phyloP scores from a whole-genome alignment of 2,329 filamentous ascomycete species.

The Coleophoma crateriformis region DNA sequence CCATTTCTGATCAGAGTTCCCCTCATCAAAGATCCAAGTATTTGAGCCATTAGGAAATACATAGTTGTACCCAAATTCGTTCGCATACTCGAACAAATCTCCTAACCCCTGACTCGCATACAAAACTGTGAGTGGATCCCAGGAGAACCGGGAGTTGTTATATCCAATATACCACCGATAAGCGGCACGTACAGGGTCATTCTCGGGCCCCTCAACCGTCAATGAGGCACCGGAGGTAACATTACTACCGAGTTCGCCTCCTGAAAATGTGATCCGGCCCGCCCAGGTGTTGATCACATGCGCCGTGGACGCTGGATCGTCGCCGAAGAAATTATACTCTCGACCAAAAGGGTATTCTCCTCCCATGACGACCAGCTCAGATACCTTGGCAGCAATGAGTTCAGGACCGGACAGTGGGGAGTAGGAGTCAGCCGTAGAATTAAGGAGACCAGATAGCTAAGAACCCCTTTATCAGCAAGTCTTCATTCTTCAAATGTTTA shows the following conservation, averaged over 20 bases:
- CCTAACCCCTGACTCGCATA: constrained; percentile 33
- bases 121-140: constrained; percentile 36
- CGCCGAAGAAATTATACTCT: constrained; percentile 44
- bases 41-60: constrained; percentile 35
- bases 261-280: constrained; percentile 34
- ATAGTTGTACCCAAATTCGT: constrained; percentile 34
- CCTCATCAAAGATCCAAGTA: constrained; percentile 33
- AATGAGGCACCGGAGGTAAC: constrained; percentile 34
- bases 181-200: constrained; percentile 31
- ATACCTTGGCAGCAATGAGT: constrained; percentile 38
- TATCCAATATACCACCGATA: constrained; percentile 35
- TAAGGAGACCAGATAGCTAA: constrained; percentile 37
- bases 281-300: constrained; percentile 42
- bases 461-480: too few species aligned
- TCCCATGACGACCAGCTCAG: constrained; percentile 46
- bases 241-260: constrained; percentile 35
- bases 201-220: constrained; percentile 22
- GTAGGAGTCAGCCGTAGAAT: constrained; percentile 34
- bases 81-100: constrained; percentile 30
- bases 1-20: constrained; percentile 33
- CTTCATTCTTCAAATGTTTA: not conserved
- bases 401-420: constrained; percentile 33
- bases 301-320: constrained; percentile 29
- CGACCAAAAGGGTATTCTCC: constrained; percentile 40
- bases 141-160: constrained; percentile 27